phyloP scores from a whole-genome alignment of 495 filamentous ascomycete genomes.

The Aspergillus kassunensis region DNA sequence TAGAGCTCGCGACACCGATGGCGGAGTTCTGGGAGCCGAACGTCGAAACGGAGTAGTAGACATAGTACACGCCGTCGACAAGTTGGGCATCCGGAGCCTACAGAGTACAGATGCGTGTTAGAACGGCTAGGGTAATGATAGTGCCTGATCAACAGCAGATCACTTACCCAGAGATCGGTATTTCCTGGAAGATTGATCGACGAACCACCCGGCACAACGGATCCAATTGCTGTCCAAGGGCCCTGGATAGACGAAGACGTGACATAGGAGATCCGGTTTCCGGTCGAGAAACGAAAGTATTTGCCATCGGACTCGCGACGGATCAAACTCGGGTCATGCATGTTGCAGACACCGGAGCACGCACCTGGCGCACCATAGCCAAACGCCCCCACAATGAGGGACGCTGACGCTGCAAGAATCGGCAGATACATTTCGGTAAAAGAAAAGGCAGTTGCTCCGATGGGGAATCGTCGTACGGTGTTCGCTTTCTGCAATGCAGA shows the following conservation, averaged over 20 bases:
- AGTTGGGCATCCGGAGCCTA: constrained; percentile 64
- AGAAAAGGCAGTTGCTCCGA: background rate
- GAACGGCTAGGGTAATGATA: background rate
- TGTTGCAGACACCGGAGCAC: constrained; percentile 57
- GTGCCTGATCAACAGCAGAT: background rate
- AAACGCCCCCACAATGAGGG: constrained; percentile 24
- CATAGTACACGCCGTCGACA: constrained; percentile 57
- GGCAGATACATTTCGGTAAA: background rate
- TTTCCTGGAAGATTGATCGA: constrained; percentile 59
- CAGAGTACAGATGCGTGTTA: constrained; percentile 8
- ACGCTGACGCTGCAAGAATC: constrained; percentile 3
- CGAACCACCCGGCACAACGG: constrained; percentile 54
- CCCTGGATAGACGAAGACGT: constrained; percentile 57
- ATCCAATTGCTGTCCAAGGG: constrained; percentile 63
- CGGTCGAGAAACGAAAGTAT: constrained; percentile 74
- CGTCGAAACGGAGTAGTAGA: constrained; percentile 67
- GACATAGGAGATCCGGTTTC: constrained; percentile 59
- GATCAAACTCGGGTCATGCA: constrained; percentile 65
- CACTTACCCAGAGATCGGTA: constrained; percentile 59
- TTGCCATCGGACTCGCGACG: constrained; percentile 56
- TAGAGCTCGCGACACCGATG: constrained; percentile 65
- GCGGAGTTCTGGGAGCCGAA: constrained; percentile 64
- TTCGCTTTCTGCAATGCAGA: background rate
- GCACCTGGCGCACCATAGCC: constrained; percentile 51
- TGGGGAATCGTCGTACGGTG: background rate